These are phyloP conservation scores for Magnusiomyces tetraspermus DNA, from an alignment of 1,139 yeast genomes.

Conservation along the genomic window DNA sequence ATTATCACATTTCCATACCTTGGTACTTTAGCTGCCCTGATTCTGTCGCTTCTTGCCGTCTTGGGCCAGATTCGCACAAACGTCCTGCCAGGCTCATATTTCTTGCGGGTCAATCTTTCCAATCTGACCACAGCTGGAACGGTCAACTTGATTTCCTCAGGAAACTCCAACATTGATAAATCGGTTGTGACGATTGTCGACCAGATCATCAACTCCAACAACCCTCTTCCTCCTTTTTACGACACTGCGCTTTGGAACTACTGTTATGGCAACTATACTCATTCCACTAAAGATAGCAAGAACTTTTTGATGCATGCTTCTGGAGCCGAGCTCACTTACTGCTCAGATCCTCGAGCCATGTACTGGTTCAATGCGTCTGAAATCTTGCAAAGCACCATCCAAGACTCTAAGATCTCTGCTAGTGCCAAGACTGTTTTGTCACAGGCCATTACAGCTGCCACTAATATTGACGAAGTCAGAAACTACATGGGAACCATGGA, in stretches of 20 bases:
- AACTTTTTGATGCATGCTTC: conserved; percentile 16
- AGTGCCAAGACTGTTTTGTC: conserved; percentile 26
- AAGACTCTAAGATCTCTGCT: conserved; percentile 22
- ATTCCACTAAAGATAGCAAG: conserved; percentile 25
- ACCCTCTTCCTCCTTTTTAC: conserved; percentile 55
- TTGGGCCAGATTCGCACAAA: conserved; percentile 34
- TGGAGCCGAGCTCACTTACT: conserved; percentile 29
- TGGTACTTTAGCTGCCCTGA: conserved; percentile 34
- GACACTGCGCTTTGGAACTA: conserved; percentile 65
- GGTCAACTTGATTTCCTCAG: conserved; percentile 17
- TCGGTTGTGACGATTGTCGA: background rate
- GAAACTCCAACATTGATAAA: conserved; percentile 6
- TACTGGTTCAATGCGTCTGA: conserved; percentile 55
- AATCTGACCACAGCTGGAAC: conserved; percentile 19
- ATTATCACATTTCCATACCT: conserved; percentile 35
- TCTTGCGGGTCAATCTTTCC: conserved; percentile 36
- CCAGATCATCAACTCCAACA: conserved; percentile 19
- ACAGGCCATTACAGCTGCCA: conserved; percentile 21
- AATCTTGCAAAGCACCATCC: conserved; percentile 39
- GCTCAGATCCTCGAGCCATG: conserved; percentile 36
- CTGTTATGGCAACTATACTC: conserved; percentile 45
- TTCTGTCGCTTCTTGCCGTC: conserved; percentile 35
- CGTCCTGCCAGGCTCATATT: conserved; percentile 35
- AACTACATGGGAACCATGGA: conserved; percentile 32
- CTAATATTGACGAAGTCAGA: conserved; percentile 16